Evolutionary conservation across 148 eudicot species (phyloP).

Genomic region (Cornus suecica): DNA sequence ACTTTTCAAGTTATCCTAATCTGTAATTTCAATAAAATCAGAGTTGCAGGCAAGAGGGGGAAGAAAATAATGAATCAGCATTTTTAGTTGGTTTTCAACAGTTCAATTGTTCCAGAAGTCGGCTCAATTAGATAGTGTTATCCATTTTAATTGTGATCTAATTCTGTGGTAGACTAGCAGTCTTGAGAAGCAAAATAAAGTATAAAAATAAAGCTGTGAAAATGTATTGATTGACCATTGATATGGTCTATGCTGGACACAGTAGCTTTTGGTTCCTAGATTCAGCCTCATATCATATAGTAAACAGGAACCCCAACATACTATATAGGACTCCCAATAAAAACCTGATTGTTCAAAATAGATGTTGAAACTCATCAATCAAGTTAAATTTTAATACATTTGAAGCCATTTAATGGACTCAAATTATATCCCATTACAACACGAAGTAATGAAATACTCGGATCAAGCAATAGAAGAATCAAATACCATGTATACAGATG

Average conservation of each 20-base stretch:
- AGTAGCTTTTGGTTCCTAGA: neutral
- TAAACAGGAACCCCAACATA: neutral
- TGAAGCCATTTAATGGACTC: neutral
- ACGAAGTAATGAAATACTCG: neutral
- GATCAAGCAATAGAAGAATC: neutral
- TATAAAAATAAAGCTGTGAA: neutral
- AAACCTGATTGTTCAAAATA: neutral
- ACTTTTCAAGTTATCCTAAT: no score
- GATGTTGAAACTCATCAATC: neutral
- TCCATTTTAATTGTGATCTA: neutral
- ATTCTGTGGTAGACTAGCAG: neutral
- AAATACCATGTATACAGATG: neutral
- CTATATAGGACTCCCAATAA: neutral
- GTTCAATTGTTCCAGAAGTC: neutral
- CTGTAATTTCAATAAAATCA: no score
- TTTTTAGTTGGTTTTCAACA: neutral
- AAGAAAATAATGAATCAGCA: no score
- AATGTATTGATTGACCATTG: neutral
- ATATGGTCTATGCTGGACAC: neutral
- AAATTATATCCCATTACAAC: no score
- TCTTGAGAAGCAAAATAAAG: neutral
- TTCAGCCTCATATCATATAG: neutral
- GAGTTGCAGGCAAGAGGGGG: no score
- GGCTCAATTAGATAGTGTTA: neutral
- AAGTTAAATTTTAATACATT: neutral